Percentiles rank a stretch among this genome's conserved stretches.
These are phyloP conservation scores for Buddleja alternifolia DNA, from an alignment of 257 asterid genomes.

Conservation along the genomic window DNA sequence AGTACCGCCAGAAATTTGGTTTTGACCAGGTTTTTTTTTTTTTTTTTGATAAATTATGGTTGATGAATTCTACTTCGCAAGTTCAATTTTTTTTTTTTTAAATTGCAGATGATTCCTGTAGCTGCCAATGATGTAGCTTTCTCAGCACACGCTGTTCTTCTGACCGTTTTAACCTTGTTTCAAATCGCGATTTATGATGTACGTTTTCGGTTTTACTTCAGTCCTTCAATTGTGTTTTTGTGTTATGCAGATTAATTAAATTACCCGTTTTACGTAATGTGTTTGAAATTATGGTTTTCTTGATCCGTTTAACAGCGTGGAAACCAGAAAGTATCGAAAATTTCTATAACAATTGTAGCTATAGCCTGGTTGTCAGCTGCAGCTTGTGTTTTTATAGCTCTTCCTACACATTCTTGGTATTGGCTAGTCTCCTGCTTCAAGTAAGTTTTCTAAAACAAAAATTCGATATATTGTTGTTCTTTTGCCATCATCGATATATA, in stretches of 20 bases:
- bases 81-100: neutral
- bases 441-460: slow-evolving; percentile 61
- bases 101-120: slow-evolving; percentile 89
- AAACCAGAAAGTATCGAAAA: slow-evolving; percentile 72
- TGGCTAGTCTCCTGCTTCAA: slow-evolving; percentile 90
- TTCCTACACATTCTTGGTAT: slow-evolving; percentile 84
- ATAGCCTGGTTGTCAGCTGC: slow-evolving; percentile 72
- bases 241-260: too few relatives aligned
- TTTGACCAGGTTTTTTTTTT: slow-evolving; percentile 48
- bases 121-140: slow-evolving; percentile 98
- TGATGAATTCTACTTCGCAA: too few relatives aligned
- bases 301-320: slow-evolving; percentile 62
- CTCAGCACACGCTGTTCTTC: slow-evolving; percentile 81
- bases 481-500: too few relatives aligned
- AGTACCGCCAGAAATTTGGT: slow-evolving; percentile 75
- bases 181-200: slow-evolving; percentile 85
- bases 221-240: too few relatives aligned
- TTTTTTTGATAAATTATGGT: too few relatives aligned
- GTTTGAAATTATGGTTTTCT: too few relatives aligned
- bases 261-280: too few relatives aligned
- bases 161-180: slow-evolving; percentile 71
- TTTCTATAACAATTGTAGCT: slow-evolving; percentile 46
- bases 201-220: slow-evolving; percentile 19
- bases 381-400: slow-evolving; percentile 63
- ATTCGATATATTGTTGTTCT: too few relatives aligned